These are phyloP conservation scores for Mallotus nudiflorus DNA, from an alignment of 345 rosid genomes.

Conservation along the genomic window DNA sequence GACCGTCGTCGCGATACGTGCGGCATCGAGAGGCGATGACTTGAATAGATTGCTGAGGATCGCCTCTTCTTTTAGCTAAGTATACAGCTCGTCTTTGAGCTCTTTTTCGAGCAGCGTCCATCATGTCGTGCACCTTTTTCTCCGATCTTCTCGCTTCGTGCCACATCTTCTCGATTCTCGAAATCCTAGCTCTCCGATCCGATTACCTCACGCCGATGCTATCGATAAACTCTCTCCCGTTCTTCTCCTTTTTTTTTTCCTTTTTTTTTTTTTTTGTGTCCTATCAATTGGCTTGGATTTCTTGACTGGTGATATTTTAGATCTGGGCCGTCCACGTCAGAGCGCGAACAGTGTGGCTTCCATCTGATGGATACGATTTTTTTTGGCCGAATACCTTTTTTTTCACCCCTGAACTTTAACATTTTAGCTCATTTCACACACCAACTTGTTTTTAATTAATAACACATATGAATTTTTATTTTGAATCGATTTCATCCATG, in stretches of 20 bases:
- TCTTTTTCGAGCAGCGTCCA: constrained; percentile 99
- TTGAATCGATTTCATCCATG: too few relatives aligned
- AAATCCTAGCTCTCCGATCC: constrained; percentile 17
- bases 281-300: not conserved
- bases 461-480: too few relatives aligned
- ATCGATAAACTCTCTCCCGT: not conserved
- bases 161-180: constrained; percentile 61
- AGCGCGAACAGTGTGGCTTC: too few relatives aligned
- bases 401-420: too few relatives aligned
- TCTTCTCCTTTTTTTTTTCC: not conserved
- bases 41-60: constrained; percentile 91
- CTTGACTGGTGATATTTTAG: not conserved
- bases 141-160: constrained; percentile 99
- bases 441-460: too few relatives aligned
- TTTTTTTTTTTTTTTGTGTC: not conserved
- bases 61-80: constrained; percentile 92
- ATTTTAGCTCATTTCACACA: too few relatives aligned
- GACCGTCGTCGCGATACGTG: constrained; percentile 78
- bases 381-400: too few relatives aligned
- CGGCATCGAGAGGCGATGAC: constrained; percentile 69
- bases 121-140: constrained; percentile 95
- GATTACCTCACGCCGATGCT: not conserved
- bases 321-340: constrained; percentile 7
- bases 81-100: constrained; percentile 87
- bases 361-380: too few relatives aligned